Percentiles rank a stretch among this genome's conserved stretches.
Conservation (phyloP, 305 asterid species). For the Solanum hybrid region DNA sequence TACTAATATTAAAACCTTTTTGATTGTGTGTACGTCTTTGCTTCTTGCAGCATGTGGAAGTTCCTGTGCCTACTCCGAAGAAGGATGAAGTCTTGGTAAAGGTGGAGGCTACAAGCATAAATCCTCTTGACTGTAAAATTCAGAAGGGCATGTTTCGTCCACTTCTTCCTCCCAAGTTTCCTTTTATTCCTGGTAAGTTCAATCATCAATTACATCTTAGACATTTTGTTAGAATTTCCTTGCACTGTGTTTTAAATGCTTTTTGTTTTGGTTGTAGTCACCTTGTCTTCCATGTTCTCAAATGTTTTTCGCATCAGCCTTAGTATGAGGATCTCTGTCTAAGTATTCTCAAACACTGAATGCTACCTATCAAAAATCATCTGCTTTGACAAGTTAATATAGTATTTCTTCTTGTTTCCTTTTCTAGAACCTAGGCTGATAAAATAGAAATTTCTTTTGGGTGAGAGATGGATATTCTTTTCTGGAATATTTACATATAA, state of each 20-base stretch:
- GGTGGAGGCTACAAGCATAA: constrained; percentile 65
- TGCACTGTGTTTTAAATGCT: neutral
- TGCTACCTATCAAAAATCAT: neutral
- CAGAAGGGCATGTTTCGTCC: constrained; percentile 58
- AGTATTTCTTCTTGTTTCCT: neutral
- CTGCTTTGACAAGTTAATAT: neutral
- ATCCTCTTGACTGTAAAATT: constrained; percentile 67
- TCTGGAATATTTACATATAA: neutral
- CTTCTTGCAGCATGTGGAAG: constrained; percentile 60
- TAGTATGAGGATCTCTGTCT: neutral
- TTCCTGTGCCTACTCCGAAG: constrained; percentile 52
- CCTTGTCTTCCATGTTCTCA: neutral
- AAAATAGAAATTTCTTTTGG: neutral
- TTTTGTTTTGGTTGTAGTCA: neutral
- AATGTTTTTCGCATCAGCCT: neutral
- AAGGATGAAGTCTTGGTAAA: constrained; percentile 69
- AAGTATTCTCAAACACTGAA: neutral
- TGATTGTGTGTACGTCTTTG: neutral
- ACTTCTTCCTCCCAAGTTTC: constrained; percentile 59
- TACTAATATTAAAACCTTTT: neutral
- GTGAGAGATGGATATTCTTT: neutral
- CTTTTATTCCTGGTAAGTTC: constrained; percentile 18
- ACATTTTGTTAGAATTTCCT: neutral
- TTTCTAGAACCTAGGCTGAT: neutral
- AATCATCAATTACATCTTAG: neutral